Conservation (phyloP, 257 asterid genomes). For the Echites panduratus region DNA sequence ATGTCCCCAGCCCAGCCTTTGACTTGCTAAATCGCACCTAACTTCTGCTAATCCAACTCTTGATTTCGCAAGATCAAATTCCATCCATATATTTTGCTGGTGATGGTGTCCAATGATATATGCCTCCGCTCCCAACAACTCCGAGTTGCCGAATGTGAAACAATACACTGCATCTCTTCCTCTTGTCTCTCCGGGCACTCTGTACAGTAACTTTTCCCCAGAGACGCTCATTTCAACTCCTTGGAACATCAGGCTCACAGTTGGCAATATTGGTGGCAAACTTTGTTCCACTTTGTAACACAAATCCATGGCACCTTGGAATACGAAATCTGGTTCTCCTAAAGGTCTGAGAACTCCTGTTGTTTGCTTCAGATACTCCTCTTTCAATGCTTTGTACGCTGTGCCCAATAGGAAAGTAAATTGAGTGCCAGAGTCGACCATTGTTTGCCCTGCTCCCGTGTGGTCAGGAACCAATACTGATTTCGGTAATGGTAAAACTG, state of each 20-base stretch:
- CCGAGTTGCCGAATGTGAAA: slow-evolving; percentile 77
- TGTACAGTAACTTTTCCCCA: slow-evolving; percentile 62
- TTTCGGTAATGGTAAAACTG: slow-evolving; percentile 42
- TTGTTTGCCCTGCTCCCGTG: slow-evolving; percentile 90
- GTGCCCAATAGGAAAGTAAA: slow-evolving; percentile 60
- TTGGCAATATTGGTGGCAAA: slow-evolving; percentile 49
- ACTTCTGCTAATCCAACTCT: slow-evolving; percentile 66
- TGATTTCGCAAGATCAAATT: slow-evolving; percentile 55
- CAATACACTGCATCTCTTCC: slow-evolving; percentile 46
- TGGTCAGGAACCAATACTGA: slow-evolving; percentile 56
- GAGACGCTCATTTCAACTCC: slow-evolving; percentile 74
- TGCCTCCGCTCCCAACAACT: slow-evolving; percentile 69
- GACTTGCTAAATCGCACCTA: slow-evolving; percentile 64
- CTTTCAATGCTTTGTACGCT: slow-evolving; percentile 46
- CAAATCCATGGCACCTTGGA: slow-evolving; percentile 77
- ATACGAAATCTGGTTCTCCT: slow-evolving; percentile 54
- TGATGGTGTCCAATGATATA: slow-evolving; percentile 77
- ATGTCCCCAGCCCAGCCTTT: slow-evolving; percentile 35
- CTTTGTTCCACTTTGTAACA: slow-evolving; percentile 48
- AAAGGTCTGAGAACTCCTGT: slow-evolving; percentile 30
- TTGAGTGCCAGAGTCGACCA: slow-evolving; percentile 90
- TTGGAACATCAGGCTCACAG: slow-evolving; percentile 51
- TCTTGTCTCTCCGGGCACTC: slow-evolving; percentile 46
- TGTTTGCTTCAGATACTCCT: slow-evolving; percentile 53
- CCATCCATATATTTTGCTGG: slow-evolving; percentile 78